A percentile compares a stretch with the other conserved stretches of the same genome.
These are phyloP conservation scores for Oidiodendron maius DNA, from an alignment of 495 filamentous ascomycete species.

Conservation along the genomic window DNA sequence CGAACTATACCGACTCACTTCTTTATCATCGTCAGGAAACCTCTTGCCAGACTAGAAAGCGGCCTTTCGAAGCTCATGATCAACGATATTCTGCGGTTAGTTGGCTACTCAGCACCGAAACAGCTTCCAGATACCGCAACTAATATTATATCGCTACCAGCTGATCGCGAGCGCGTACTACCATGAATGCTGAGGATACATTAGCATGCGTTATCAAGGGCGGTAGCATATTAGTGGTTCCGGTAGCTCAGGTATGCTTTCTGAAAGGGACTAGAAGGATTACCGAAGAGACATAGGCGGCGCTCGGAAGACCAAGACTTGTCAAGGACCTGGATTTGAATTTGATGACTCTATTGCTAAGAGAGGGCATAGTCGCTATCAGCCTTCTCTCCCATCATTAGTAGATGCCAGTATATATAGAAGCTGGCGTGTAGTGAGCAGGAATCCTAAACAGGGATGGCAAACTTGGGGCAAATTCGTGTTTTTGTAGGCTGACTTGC, in stretches of 20 bases:
- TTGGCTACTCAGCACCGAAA: not conserved
- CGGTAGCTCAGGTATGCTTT: not conserved
- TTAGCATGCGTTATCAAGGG: not conserved
- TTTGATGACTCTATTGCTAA: too few relatives aligned
- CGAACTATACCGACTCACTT: too few relatives aligned
- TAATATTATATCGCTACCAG: not conserved
- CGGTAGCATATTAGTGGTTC: not conserved
- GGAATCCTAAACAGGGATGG: not conserved
- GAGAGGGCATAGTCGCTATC: too few relatives aligned
- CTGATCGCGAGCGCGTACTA: slow-evolving; percentile 1
- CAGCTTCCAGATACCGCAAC: not conserved
- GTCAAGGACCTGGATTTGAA: too few relatives aligned
- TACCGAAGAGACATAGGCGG: too few relatives aligned
- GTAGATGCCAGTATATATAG: not conserved
- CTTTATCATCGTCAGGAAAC: slow-evolving; percentile 1
- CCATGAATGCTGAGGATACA: slow-evolving; percentile 1
- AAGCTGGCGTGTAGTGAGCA: not conserved
- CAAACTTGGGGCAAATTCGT: not conserved
- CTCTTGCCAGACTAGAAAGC: not conserved
- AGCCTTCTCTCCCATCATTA: slow-evolving; percentile 4
- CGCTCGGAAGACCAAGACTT: too few relatives aligned
- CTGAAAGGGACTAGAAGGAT: too few relatives aligned
- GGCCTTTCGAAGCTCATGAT: slow-evolving; percentile 1
- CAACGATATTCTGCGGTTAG: slow-evolving; percentile 2
- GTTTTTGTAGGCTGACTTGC: not conserved